Percentiles rank a stretch among this genome's conserved stretches.
Conservation (phyloP, 192 early-diverging fungal species). For the Kickxella alabastrina region DNA sequence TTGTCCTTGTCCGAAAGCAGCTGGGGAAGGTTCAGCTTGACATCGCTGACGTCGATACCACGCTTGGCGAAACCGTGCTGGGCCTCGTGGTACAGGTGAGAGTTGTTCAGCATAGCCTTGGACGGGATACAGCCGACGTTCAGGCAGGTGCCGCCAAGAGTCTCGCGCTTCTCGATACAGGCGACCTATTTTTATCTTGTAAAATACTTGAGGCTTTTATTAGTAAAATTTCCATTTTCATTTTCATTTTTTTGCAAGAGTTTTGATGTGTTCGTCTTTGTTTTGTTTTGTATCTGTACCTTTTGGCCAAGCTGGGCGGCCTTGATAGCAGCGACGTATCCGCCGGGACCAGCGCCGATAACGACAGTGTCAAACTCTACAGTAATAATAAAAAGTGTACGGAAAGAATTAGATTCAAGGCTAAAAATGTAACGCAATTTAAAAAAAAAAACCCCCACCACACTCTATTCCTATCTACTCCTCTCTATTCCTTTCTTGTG, state of each 20-base stretch:
- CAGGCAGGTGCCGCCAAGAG: constrained; percentile 96
- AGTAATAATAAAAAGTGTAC: neutral
- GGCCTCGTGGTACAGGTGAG: constrained; percentile 93
- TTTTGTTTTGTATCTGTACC: no score
- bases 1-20: constrained; percentile 92
- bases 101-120: constrained; percentile 98
- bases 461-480: no score
- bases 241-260: no score
- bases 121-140: constrained; percentile 99
- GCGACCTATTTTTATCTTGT: constrained; percentile 66
- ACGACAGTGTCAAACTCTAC: constrained; percentile 78
- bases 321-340: constrained; percentile 98
- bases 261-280: no score
- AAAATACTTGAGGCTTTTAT: neutral
- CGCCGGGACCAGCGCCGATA: constrained; percentile 96
- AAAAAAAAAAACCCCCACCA: no score
- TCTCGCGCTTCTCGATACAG: constrained; percentile 92
- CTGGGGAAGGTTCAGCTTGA: constrained; percentile 78
- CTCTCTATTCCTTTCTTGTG: no score
- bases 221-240: no score
- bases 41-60: constrained; percentile 85
- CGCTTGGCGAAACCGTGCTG: constrained; percentile 87
- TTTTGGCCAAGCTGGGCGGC: constrained; percentile 96
- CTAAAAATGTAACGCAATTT: neutral
- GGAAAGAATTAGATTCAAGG: neutral